These are phyloP conservation scores for Cladochytrium replicatum DNA, from an alignment of 192 early-diverging fungal species.

Conservation along the genomic window DNA sequence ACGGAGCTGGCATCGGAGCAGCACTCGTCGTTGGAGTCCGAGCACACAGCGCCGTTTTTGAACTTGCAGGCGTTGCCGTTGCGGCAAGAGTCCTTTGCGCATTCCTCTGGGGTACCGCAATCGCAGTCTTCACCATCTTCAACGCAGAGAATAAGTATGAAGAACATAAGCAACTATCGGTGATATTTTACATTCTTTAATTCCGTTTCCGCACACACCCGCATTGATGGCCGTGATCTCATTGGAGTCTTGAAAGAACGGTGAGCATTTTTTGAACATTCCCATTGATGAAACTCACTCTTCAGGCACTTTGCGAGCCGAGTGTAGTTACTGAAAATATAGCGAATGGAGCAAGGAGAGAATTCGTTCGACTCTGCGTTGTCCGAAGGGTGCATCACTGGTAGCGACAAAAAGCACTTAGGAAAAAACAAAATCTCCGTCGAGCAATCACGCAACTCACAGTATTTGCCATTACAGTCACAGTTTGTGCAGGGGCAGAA, in stretches of 20 bases:
- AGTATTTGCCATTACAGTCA: conserved; percentile 37
- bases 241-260: conserved; percentile 23
- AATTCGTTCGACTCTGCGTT: conserved; percentile 26
- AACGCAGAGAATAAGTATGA: too few species aligned
- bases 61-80: conserved; percentile 69
- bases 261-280: too few species aligned
- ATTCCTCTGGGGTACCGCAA: conserved; percentile 61
- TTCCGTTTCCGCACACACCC: conserved; percentile 90
- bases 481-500: conserved; percentile 64
- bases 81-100: conserved; percentile 74
- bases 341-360: conserved; percentile 27
- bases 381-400: conserved; percentile 43
- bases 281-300: too few species aligned
- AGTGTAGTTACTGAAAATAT: conserved; percentile 18
- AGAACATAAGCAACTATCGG: too few species aligned
- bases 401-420: too few species aligned
- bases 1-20: conserved; percentile 56
- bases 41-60: conserved; percentile 64
- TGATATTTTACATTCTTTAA: too few species aligned
- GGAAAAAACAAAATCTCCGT: too few species aligned
- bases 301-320: conserved; percentile 15
- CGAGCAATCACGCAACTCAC: too few species aligned
- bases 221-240: conserved; percentile 17
- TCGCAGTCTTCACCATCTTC: conserved; percentile 80
- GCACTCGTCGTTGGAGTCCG: conserved; percentile 74